Evolutionary conservation across 805 yeast species (phyloP), one percentile per base, ranked within the genome.

Genomic region (Yamadazyma sp.): DNA sequence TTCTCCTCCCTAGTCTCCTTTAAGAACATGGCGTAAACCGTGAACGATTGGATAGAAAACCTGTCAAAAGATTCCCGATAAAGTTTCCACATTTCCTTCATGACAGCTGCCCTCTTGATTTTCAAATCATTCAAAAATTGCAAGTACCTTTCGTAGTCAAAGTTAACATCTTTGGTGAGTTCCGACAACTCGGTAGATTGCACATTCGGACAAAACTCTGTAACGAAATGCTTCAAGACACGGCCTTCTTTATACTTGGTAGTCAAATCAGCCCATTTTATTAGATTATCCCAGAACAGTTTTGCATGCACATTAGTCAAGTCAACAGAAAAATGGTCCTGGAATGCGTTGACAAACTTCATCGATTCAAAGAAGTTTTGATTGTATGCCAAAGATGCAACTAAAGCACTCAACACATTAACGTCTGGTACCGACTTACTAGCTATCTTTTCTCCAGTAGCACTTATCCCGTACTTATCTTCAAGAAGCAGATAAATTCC

Each of bases 111-210:
- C 38, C 74, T 50, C 35, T 52, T 57, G n/a, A 38, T 25, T 17
- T 48, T 44, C 21, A 67, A 44, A 13, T 50, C 54, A 2, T 50
- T 40, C 6, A 53, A 33, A 32, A 52, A 64, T 21, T 37, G 50
- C 42, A 66, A 46, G 47, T 50, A 68, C 4, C 63, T 60, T 41
- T 64, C 66, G 44, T 64, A 64, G 43, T 68, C 70, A 38, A 68
- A 68, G 31, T 64, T 54, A 3, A 55, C 60, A 40, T 60, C 49
- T 27, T 55, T 48, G 34, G 60, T 57, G 1, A 62, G 63, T 25
- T 59, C 64, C 6, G 42, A 45, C 12, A 62, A 46, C 2, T 34
- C 34, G 3, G 22, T 27, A 11, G 17, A 10, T 3, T 18, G 9
- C 33, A 45, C 43, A 5, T 37, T 28, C 10, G 38, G 32, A 21